Base-by-base conservation (phyloP, 768 basidiomycete species). In the Roridomyces roridus region DNA sequence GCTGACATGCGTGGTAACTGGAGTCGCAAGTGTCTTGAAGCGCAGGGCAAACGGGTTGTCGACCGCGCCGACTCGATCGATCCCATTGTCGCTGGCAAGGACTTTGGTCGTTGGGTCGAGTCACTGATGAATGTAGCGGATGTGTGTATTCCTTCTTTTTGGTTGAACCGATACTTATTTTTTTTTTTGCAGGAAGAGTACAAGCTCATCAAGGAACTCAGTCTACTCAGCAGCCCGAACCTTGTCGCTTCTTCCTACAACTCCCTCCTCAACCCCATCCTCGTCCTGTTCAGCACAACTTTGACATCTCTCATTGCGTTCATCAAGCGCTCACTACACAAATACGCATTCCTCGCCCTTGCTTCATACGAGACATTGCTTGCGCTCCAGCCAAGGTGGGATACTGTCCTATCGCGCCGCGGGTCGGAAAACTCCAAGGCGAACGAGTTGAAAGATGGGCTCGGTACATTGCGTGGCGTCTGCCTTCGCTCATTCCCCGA, bases 1-100 rank as follows among this genome's bases (percentile, higher is more conserved):
- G 92, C 90, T 0, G 91, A 93, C 62, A 94, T 94, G 91, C 82
- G 92, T 24, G 91, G 91, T 11, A 79, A 76, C 12, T 94, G 92
- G 92, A 80, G 78, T 37, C 81, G 81, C 58, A 91, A 88, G 65
- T 89, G 90, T 49, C 69, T 93, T 20, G 92, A 94, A 65, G 77
- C 77, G 7, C 85, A 87, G 61, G 89, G 84, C 3, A 87, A 87
- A 63, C 77, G 89, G 9, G 76, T 88, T 9, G 74, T 92, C 1
- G 89, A 90, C 29, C 74, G 89, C 12, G 85, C 88, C 1, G 89
- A 91, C 54, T 87, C 81, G 0, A 75, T 86, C 8, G 88, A 91
- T 57, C 78, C 86, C 0, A 77, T 91, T 10, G 74, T 73, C 34
- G 80, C 87, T 0, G 92, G 91, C 3, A 79, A 79, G 31, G 92